Evolutionary conservation across 371 early-diverging fungal species (phyloP), one percentile per base, ranked within the genome.

Genomic region (Phascolomyces articulosus): DNA sequence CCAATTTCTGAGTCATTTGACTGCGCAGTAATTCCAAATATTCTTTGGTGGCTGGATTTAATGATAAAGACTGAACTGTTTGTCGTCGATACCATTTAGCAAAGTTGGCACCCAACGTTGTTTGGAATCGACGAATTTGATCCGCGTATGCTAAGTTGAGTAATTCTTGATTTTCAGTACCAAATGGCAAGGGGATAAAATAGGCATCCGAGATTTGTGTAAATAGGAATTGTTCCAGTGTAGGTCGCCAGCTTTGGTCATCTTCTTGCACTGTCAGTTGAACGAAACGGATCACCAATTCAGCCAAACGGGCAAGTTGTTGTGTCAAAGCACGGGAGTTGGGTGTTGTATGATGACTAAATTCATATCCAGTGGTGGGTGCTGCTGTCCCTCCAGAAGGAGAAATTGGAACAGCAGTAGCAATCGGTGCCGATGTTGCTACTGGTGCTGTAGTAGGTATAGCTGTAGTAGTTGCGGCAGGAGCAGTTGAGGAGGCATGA

Each of bases 31-130:
- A 65, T 29, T 71, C 60, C 24, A 83, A 70, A 49, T 79, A 76
- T 53, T 77, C 80, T 54, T 78, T 77, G 53, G 83, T 77, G 16
- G 78, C 83, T 16, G 80, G 79, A 41, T 82, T 79, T 11, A 79
- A 66, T 11, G 83, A 74, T 1, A 82, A 59, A 1, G 80, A 80
- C 23, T 79, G 83, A 7, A 83, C 78, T 13, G 83, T 83, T 55
- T 83, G 83, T 49, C 76, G 71, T 29, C 83, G 68, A 40, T 79
- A 83, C 83, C 83, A 83, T 51, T 79, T 77, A 20, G 83, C 80
- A 66, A 79, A 78, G 51, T 83, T 76, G 15, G 74, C 62, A 4
- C 83, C 83, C 4, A 83, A 48, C 6, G 83, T 83, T 27, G 61
- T 71, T 24, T 79, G 77, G 65, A 83, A 83, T 38, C 83, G 74